These are phyloP conservation scores for Lathyrus aphaca DNA, from an alignment of 306 rosid genomes.

Conservation along the genomic window DNA sequence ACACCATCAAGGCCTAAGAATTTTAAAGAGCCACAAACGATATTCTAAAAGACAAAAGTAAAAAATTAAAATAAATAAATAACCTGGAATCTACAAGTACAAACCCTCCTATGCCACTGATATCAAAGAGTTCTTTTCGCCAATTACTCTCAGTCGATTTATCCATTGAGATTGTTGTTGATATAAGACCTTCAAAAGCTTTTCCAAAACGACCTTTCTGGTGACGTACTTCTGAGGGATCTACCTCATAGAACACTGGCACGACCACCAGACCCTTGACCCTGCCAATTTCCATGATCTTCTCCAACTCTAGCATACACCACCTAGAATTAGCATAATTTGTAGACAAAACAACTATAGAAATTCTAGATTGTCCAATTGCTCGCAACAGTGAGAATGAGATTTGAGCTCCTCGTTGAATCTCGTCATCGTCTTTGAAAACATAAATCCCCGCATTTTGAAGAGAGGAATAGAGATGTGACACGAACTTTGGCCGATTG, in stretches of 20 bases:
- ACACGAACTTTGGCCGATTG: not conserved
- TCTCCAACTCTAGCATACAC: conserved; percentile 13
- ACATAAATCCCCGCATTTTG: conserved; percentile 1
- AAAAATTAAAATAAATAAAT: not conserved
- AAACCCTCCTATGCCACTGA: not conserved
- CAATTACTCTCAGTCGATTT: not conserved
- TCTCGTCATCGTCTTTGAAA: conserved; percentile 13
- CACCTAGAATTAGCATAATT: conserved; percentile 10
- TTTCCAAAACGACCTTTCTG: conserved; percentile 21
- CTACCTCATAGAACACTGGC: conserved; percentile 27
- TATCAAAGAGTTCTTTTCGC: not conserved
- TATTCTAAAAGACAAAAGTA: not conserved
- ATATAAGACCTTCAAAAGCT: not conserved
- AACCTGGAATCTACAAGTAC: conserved; percentile 7
- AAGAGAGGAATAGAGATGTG: conserved; percentile 14
- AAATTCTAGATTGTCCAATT: conserved; percentile 13
- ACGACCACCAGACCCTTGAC: not conserved
- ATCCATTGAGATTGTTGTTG: not conserved
- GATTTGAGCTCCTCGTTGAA: conserved; percentile 19
- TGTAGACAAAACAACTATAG: conserved; percentile 8
- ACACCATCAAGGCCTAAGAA: not conserved
- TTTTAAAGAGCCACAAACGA: not conserved
- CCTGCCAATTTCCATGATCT: not conserved
- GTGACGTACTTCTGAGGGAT: conserved; percentile 8
- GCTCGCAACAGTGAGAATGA: not conserved